Evolutionary conservation across 177 flowering plant species (phyloP).

Genomic region (Telopea speciosissima): DNA sequence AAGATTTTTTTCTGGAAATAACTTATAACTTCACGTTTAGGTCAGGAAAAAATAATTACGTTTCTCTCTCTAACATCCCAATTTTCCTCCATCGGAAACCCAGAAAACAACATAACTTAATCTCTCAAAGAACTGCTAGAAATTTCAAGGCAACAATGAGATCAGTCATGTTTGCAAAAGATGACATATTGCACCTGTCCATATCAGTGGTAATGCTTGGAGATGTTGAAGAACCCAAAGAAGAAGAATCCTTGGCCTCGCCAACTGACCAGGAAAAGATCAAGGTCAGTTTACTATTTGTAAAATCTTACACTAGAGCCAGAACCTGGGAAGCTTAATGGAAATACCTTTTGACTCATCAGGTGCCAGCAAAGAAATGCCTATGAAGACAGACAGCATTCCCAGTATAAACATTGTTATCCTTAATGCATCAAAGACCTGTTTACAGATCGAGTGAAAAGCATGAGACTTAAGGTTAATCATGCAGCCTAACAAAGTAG

Average conservation of each 20-base stretch:
- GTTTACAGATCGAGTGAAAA: slow-evolving; percentile 16
- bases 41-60: no score
- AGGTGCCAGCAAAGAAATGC: slow-evolving; percentile 95
- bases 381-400: slow-evolving; percentile 77
- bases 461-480: background rate
- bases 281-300: background rate
- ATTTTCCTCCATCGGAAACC: background rate
- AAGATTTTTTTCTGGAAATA: no score
- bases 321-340: slow-evolving; percentile 2
- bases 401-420: slow-evolving; percentile 89
- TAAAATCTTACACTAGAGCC: background rate
- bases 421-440: slow-evolving; percentile 87
- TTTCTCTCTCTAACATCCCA: no score
- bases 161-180: background rate
- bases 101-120: background rate
- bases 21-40: no score
- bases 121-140: background rate
- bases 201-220: slow-evolving; percentile 36
- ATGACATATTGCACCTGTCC: slow-evolving; percentile 43
- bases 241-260: slow-evolving; percentile 57
- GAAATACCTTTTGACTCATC: slow-evolving; percentile 81
- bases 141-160: background rate
- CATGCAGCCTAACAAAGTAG: slow-evolving; percentile 1
- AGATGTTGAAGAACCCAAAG: slow-evolving; percentile 39
- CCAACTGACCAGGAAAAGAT: slow-evolving; percentile 37